phyloP scores from a whole-genome alignment of 2,329 filamentous ascomycete species.

The Pseudovirgaria hyperparasitica region DNA sequence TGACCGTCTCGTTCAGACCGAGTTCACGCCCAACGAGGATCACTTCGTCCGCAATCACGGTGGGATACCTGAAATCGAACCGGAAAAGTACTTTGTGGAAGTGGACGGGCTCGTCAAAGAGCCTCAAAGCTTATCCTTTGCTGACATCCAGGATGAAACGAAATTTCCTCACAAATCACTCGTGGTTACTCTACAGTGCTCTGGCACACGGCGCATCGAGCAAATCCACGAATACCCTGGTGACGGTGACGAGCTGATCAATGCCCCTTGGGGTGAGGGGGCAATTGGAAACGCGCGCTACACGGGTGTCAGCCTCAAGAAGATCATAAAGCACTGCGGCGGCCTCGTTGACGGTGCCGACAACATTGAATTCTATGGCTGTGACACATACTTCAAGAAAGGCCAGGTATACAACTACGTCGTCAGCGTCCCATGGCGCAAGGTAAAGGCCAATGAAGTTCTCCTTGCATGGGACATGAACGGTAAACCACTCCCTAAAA shows the following conservation, averaged over 20 bases:
- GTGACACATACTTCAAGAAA: constrained; percentile 63
- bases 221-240: constrained; percentile 54
- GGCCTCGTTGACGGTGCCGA: constrained; percentile 42
- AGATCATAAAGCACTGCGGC: constrained; percentile 57
- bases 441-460: constrained; percentile 55
- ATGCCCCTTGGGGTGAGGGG: constrained; percentile 34
- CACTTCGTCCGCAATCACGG: constrained; percentile 63
- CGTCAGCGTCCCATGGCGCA: constrained; percentile 53
- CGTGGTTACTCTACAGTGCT: constrained; percentile 52
- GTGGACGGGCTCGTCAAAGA: constrained; percentile 50
- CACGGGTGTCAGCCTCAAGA: constrained; percentile 53
- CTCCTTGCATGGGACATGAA: constrained; percentile 64
- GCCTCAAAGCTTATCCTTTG: constrained; percentile 43
- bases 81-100: constrained; percentile 38
- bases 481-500: constrained; percentile 47
- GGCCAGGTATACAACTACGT: constrained; percentile 52
- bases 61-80: constrained; percentile 53
- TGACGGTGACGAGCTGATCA: constrained; percentile 48
- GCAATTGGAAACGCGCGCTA: constrained; percentile 55
- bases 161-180: constrained; percentile 48
- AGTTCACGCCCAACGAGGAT: constrained; percentile 49
- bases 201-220: constrained; percentile 55
- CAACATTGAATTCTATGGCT: constrained; percentile 57
- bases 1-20: constrained; percentile 41
- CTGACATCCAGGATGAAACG: constrained; percentile 47